phyloP scores from a whole-genome alignment of 345 rosid genomes.

The Streptanthus diversifolius region DNA sequence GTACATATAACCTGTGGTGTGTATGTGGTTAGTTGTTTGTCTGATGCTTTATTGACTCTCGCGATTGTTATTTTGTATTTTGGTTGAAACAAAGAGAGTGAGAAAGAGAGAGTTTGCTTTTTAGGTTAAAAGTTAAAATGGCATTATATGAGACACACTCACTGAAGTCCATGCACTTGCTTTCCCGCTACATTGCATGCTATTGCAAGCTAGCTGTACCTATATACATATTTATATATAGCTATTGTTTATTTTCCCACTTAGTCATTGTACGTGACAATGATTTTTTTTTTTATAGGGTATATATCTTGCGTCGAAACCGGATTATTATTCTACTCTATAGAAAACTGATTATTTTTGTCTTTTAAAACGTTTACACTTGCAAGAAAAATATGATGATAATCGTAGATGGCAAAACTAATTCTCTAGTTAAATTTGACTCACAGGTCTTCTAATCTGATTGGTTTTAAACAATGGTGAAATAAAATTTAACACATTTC shows the following conservation, averaged over 20 bases:
- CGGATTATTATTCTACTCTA: too few species aligned
- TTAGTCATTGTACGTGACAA: not conserved
- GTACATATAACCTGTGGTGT: slow-evolving; percentile 27
- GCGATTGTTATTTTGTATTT: not conserved
- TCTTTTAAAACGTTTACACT: too few species aligned
- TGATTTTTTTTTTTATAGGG: not conserved
- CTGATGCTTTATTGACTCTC: slow-evolving; percentile 35
- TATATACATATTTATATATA: not conserved
- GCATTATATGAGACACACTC: slow-evolving; percentile 32
- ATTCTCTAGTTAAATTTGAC: too few species aligned
- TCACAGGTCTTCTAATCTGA: too few species aligned
- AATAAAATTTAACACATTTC: too few species aligned
- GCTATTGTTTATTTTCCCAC: not conserved
- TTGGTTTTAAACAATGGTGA: too few species aligned
- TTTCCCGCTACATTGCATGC: slow-evolving; percentile 36
- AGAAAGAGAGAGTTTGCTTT: slow-evolving; percentile 19
- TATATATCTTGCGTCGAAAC: too few species aligned
- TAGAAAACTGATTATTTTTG: too few species aligned
- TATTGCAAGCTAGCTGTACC: slow-evolving; percentile 23
- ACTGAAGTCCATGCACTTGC: slow-evolving; percentile 39
- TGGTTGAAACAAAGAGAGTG: slow-evolving; percentile 26
- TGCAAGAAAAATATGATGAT: too few species aligned
- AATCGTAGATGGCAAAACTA: too few species aligned
- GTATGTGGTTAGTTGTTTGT: slow-evolving; percentile 35
- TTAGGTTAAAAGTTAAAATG: slow-evolving; percentile 34